These are phyloP conservation scores for Thelonectria blattea DNA, from an alignment of 2,329 filamentous ascomycete species.

Conservation along the genomic window DNA sequence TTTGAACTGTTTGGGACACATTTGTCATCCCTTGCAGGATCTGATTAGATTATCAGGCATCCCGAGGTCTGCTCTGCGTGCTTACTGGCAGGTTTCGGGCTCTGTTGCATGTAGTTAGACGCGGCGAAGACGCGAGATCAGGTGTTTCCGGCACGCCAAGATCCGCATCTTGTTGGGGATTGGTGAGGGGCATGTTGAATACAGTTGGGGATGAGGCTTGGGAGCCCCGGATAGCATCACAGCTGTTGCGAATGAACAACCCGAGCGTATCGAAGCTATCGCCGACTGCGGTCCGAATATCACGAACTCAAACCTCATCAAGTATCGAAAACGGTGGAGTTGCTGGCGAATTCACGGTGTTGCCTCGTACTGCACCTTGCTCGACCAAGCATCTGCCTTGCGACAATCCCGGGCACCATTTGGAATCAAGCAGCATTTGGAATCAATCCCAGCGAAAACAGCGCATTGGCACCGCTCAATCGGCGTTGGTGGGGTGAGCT, in stretches of 20 bases:
- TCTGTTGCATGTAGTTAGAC: slow-evolving; percentile 6
- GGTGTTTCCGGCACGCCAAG: slow-evolving; percentile 12
- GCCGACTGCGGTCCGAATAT: background rate
- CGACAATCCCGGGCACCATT: background rate
- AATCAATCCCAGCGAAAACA: slow-evolving; percentile 11
- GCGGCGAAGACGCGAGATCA: slow-evolving; percentile 7
- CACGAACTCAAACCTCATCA: background rate
- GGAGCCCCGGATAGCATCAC: background rate
- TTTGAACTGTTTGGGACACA: slow-evolving; percentile 16
- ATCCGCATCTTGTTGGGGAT: slow-evolving; percentile 8
- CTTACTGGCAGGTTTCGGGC: background rate
- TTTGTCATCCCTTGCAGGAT: slow-evolving; percentile 34
- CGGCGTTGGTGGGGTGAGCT: background rate
- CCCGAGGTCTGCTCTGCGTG: background rate
- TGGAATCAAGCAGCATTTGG: slow-evolving; percentile 11
- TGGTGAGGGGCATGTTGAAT: background rate
- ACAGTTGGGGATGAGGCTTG: background rate
- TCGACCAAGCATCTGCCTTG: background rate
- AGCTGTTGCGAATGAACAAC: background rate
- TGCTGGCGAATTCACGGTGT: background rate
- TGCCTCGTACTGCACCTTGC: background rate
- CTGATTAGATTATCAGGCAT: slow-evolving; percentile 32
- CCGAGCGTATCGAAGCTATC: background rate
- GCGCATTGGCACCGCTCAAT: background rate
- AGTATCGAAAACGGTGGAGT: background rate